Evolutionary conservation across 139 green algal species (phyloP), one percentile per base, ranked within the genome.

Genomic region (Chlamydomonas applanata): DNA sequence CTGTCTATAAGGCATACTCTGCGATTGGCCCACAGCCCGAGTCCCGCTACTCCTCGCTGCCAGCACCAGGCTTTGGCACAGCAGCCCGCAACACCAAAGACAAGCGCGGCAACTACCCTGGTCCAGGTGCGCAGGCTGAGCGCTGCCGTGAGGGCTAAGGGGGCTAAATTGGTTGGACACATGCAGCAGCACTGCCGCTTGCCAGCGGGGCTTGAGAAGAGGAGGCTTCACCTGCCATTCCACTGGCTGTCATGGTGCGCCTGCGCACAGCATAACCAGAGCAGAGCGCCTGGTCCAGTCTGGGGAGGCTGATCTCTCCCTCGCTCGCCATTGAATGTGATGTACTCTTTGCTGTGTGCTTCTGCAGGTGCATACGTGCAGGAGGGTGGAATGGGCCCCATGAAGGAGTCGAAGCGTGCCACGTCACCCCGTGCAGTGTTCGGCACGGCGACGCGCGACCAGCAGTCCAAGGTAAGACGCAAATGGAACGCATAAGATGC

Each of bases 381-480:
- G 29, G 74, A 78, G 22, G 73, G 72, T 59, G 79, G 56, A 5
- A 65, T 90, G 9, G 87, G 87, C n/a, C 30, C 33, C 20, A 86
- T 89, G 81, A 84, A 76, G 35, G 87, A 90, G 25, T 87, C 78
- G 2, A 83, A 83, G 61, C 74, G 81, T 27, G 73, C 56, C 1
- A 90, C 76, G 1, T 80, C 69, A 0, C 73, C 84, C 0, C 45
- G 82, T 0, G 57, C 87, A n/a, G 78, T 90, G 25, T 90, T 91
- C 76, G 84, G 84, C 0, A 85, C 56, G 17, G 76, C 84, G 3
- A 89, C 83, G 4, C 70, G 87, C 2, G 87, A 90, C 53, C 35
- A 53, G 9, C 59, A 80, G 29, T 61, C 73, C 66, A 88, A 88
- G 73, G 83, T 88, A 20, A 3, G 52, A 45, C 30, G 20, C 62